Evolutionary conservation across 1,284 basidiomycete genomes (phyloP), one percentile per base, ranked within the genome.

Genomic region (Ustilago loliicola): DNA sequence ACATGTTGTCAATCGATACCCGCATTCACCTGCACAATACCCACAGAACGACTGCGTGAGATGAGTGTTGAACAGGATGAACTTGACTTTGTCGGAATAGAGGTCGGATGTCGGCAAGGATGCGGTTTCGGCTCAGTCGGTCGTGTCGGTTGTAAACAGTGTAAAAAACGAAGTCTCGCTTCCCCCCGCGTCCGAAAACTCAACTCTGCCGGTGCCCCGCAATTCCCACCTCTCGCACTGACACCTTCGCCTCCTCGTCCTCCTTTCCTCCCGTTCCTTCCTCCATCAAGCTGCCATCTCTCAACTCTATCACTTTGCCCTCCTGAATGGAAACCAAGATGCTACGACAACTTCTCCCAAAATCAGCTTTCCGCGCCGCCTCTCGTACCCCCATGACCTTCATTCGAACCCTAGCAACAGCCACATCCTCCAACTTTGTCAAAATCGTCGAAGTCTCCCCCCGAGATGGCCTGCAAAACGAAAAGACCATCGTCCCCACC

Each of bases 391-490:
- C 53, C 15, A 32, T 19, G 30, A 27, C 2, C 8, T 45, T 57
- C 13, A 48, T 17, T 34, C 72, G 67, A 17, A 57, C 47, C 0
- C 61, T 70, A 17, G 72, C 72, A 19, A 70, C 72, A 7, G 66
- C 72, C 5, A 52, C 38, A 23, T 36, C n/a, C 30, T 27, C 48
- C 3, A 75, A 75, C n/a, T 67, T 66, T 53, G 65, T 76, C 76
- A 79, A 86, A 65, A 93, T 98, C 54, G 93, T 98, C 62, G 96
- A 98, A 87, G 95, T 97, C 4, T 93, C 94, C 0, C 93, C 95
- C 1, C 89, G 96, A 25, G 96, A 98, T 87, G 96, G 96, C 0
- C 89, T 98, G 17, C 96, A 98, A 88, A 98, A 98, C 85, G 93
- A 98, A 84, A 91, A 92, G 76, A 30, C 59, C n/a, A 88, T 91